Evolutionary conservation across 2,329 filamentous ascomycete genomes (phyloP), one percentile per base, ranked within the genome.

Genomic region (Paraphoma chrysanthemicola): DNA sequence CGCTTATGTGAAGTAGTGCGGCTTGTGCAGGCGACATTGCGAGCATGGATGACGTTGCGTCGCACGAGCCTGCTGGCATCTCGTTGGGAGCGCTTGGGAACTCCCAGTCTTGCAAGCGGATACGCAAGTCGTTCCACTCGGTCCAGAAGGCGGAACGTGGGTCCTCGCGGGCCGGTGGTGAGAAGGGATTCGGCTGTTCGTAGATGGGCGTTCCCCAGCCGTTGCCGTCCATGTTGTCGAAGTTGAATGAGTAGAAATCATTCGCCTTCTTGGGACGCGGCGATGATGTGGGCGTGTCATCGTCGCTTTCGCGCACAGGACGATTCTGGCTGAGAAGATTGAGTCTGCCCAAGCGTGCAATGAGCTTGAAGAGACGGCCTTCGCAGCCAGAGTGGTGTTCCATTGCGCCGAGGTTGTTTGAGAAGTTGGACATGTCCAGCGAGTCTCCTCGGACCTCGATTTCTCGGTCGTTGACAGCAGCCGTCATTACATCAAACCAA

Each of bases 401-500:
- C 23, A 91, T 80, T 1, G 90, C 89, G 60, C 88, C 91, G 64
- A 90, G 85, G 69, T 91, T 87, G 29, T 86, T 82, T 11, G 87
- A 85, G 60, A 88, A 82, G 57, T 86, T 81, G 54, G 86, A 82
- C 78, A 88, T 86, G 62, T 90, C 87, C 33, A 90, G 75, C 49
- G 84, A 85, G 33, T 84, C 81, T 28, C 85, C 85, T 38, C 83
- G 82, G 16, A 97, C 85, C 74, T 96, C 92, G 30, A 91, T 88
- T 77, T 97, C 93, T 49, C 93, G 88, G 76, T 97, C 91, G 67
- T 97, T 97, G 72, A 96, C 92, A 50, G 90, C 93, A 39, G 92
- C 92, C 0, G 92, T 93, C 79, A 97, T 92, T 53, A 93, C 92
- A 75, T 97, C 94, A 72, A 96, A 96, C 83, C 94, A 96, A 33